Conservation (phyloP, 768 basidiomycete species). For the Tricholoma terreum region DNA sequence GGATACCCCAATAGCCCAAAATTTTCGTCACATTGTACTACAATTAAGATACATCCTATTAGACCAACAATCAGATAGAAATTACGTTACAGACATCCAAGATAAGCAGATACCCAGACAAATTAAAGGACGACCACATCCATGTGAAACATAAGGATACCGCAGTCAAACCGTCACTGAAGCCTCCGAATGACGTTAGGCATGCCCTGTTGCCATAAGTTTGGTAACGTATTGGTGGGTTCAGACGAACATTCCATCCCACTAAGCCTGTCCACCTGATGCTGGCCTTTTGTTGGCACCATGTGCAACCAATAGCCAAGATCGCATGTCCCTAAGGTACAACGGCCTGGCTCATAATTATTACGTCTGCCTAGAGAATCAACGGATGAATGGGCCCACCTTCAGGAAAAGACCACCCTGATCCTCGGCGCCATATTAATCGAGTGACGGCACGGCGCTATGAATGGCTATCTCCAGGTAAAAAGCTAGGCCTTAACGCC, state of each 20-base stretch:
- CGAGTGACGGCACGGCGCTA: neutral
- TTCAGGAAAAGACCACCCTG: neutral
- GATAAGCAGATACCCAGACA: slow-evolving; percentile 4
- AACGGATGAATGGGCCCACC: neutral
- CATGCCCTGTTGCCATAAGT: slow-evolving; percentile 37
- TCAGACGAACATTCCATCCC: neutral
- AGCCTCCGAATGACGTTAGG: slow-evolving; percentile 28
- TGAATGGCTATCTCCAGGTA: neutral
- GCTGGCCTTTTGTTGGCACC: neutral
- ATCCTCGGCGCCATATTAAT: neutral
- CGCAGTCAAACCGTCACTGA: too few relatives aligned
- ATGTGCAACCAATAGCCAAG: neutral
- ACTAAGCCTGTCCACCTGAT: neutral
- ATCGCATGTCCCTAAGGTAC: neutral
- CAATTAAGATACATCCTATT: slow-evolving; percentile 7
- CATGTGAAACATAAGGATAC: neutral
- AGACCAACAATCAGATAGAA: slow-evolving; percentile 3
- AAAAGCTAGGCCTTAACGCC: neutral
- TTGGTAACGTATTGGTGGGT: slow-evolving; percentile 11
- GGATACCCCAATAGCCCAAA: neutral
- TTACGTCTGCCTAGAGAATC: neutral
- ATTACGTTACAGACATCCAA: neutral
- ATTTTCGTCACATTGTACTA: neutral
- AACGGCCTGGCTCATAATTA: neutral
- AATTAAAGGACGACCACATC: neutral